A percentile compares a stretch with the other conserved stretches of the same genome.
These are phyloP conservation scores for Macroventuria anomochaeta DNA, from an alignment of 2,329 filamentous ascomycete species.

Conservation along the genomic window DNA sequence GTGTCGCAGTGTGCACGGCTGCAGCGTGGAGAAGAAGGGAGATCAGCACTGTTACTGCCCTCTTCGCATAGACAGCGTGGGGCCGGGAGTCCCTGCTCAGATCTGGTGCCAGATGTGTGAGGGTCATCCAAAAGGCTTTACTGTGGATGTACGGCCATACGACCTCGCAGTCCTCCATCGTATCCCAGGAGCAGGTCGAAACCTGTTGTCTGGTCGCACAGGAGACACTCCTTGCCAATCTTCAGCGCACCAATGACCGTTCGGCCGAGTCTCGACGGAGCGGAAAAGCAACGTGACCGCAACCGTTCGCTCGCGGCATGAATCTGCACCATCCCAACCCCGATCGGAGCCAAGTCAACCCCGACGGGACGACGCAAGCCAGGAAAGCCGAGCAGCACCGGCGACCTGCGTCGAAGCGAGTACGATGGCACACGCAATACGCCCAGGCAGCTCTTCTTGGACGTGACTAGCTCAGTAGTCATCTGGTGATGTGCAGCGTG, in stretches of 20 bases:
- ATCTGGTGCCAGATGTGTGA: constrained; percentile 14
- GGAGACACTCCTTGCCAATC: constrained; percentile 3
- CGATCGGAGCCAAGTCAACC: constrained; percentile 12
- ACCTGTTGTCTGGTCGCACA: constrained; percentile 1
- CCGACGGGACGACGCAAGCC: constrained; percentile 15
- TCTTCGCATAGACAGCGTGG: constrained; percentile 24
- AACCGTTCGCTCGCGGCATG: constrained; percentile 10
- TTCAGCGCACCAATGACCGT: constrained; percentile 5
- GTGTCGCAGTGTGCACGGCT: constrained; percentile 9
- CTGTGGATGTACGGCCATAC: neutral
- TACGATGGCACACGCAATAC: constrained; percentile 15
- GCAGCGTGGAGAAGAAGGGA: constrained; percentile 19
- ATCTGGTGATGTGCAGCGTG: constrained; percentile 12
- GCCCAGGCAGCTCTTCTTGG: constrained; percentile 5
- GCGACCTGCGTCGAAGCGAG: constrained; percentile 15
- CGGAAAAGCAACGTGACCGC: constrained; percentile 16
- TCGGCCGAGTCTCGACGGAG: constrained; percentile 33
- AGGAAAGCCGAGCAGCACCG: constrained; percentile 11
- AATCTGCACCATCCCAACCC: constrained; percentile 2
- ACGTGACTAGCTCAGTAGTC: constrained; percentile 5
- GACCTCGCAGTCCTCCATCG: constrained; percentile 5
- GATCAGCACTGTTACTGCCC: constrained; percentile 26
- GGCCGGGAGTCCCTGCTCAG: constrained; percentile 21
- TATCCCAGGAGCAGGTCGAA: constrained; percentile 7
- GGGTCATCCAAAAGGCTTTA: constrained; percentile 11